Conservation (phyloP, 2,329 filamentous ascomycete genomes). For the Xylaria sp. region DNA sequence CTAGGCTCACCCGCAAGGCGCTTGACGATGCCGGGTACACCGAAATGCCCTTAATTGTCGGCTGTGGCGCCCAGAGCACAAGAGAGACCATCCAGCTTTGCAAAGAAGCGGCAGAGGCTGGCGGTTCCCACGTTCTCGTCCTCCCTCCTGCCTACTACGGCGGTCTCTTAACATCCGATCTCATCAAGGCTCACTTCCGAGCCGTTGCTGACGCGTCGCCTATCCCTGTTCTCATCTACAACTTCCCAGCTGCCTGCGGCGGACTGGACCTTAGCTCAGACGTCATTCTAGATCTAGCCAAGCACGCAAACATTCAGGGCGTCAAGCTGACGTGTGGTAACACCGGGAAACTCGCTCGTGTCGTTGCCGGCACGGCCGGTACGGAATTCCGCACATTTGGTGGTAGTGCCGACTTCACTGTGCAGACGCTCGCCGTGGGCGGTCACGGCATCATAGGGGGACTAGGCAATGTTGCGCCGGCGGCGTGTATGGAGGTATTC, state of each 20-base stretch:
- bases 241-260: slow-evolving; percentile 71
- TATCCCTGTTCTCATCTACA: slow-evolving; percentile 73
- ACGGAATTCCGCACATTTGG: slow-evolving; percentile 66
- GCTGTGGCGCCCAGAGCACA: slow-evolving; percentile 66
- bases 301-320: slow-evolving; percentile 56
- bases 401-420: slow-evolving; percentile 67
- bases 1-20: slow-evolving; percentile 64
- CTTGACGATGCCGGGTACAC: slow-evolving; percentile 60
- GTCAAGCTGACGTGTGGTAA: slow-evolving; percentile 61
- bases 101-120: slow-evolving; percentile 61
- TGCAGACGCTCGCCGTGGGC: slow-evolving; percentile 66
- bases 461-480: slow-evolving; percentile 72
- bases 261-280: slow-evolving; percentile 73
- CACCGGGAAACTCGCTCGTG: slow-evolving; percentile 55
- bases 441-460: slow-evolving; percentile 69
- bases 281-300: slow-evolving; percentile 58
- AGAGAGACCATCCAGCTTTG: slow-evolving; percentile 66
- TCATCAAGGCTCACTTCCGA: slow-evolving; percentile 67
- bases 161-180: slow-evolving; percentile 63
- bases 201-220: slow-evolving; percentile 64
- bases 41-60: slow-evolving; percentile 67
- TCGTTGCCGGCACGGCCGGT: slow-evolving; percentile 47
- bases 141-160: slow-evolving; percentile 69
- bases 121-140: slow-evolving; percentile 66
- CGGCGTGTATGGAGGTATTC: slow-evolving; percentile 66